A percentile compares a stretch with the other conserved stretches of the same genome.
Evolutionary conservation across 2,329 filamentous ascomycete species (phyloP).

Genomic region (Hirsutella rhossiliensis): DNA sequence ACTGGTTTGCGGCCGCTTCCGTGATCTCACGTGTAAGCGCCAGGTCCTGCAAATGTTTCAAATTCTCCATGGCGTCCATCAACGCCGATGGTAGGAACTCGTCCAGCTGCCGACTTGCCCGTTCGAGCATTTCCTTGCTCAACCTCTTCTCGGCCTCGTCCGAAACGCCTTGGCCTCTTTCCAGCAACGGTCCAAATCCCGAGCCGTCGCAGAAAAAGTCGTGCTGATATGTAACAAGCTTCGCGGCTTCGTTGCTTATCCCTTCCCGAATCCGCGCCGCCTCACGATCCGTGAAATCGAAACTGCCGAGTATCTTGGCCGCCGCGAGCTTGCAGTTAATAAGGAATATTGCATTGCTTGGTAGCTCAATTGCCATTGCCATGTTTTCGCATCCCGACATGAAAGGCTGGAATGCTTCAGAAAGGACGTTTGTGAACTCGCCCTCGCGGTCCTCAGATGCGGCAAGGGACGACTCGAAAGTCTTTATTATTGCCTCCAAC

Average conservation of each 20-base stretch:
- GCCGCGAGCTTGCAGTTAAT: constrained; percentile 60
- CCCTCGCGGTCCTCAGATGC: constrained; percentile 44
- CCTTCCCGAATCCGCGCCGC: constrained; percentile 42
- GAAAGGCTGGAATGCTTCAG: constrained; percentile 78
- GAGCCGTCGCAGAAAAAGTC: constrained; percentile 63
- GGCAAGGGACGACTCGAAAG: constrained; percentile 71
- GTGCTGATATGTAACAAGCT: constrained; percentile 57
- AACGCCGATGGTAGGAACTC: constrained; percentile 86
- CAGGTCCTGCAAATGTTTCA: constrained; percentile 63
- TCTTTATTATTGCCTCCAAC: constrained; percentile 68
- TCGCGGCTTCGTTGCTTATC: constrained; percentile 41
- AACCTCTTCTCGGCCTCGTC: constrained; percentile 26
- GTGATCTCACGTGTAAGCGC: constrained; percentile 63
- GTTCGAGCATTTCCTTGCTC: constrained; percentile 39
- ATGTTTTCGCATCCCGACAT: constrained; percentile 63
- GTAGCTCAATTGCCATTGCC: constrained; percentile 44
- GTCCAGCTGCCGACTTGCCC: constrained; percentile 67
- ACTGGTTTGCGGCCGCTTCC: constrained; percentile 69
- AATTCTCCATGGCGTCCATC: constrained; percentile 78
- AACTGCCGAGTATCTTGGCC: constrained; percentile 40
- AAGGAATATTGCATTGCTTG: constrained; percentile 54
- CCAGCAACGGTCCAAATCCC: constrained; percentile 54
- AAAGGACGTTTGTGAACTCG: constrained; percentile 63
- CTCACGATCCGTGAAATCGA: constrained; percentile 50
- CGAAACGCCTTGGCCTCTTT: constrained; percentile 31